phyloP scores from a whole-genome alignment of 1,284 basidiomycete genomes.

The Cystobasidium pallidum region DNA sequence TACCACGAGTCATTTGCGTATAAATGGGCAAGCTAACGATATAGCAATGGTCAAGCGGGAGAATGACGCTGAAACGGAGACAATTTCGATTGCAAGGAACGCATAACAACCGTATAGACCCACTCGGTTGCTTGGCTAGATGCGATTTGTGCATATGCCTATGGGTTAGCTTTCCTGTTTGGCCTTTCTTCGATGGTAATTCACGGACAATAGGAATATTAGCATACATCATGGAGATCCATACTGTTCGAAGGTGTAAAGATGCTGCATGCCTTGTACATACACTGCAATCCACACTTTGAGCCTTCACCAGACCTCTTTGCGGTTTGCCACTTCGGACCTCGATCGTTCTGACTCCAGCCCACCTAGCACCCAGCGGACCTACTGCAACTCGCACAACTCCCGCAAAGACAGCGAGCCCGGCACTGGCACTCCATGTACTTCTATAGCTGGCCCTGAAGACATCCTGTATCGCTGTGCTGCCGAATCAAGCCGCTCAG shows the following conservation, averaged over 20 bases:
- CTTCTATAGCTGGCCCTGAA: neutral
- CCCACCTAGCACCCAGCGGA: too few species aligned
- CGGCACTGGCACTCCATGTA: neutral
- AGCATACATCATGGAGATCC: too few species aligned
- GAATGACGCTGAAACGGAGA: conserved; percentile 6
- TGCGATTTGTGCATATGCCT: too few species aligned
- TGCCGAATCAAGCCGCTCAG: neutral
- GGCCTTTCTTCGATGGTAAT: neutral
- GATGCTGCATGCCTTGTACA: too few species aligned
- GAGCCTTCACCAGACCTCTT: too few species aligned
- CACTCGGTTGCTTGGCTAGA: neutral
- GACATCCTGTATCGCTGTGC: neutral
- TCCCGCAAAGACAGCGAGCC: too few species aligned
- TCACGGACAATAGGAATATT: neutral
- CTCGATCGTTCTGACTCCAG: neutral
- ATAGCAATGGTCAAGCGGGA: neutral
- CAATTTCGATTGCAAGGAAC: too few species aligned
- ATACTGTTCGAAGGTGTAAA: too few species aligned
- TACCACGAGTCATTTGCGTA: neutral
- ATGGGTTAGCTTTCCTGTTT: too few species aligned
- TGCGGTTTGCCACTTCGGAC: neutral
- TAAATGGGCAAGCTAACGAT: neutral
- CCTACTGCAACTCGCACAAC: too few species aligned
- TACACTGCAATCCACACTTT: too few species aligned
- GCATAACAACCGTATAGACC: neutral